phyloP scores from a whole-genome alignment of 2,329 filamentous ascomycete genomes.

The Alternaria burnsii region DNA sequence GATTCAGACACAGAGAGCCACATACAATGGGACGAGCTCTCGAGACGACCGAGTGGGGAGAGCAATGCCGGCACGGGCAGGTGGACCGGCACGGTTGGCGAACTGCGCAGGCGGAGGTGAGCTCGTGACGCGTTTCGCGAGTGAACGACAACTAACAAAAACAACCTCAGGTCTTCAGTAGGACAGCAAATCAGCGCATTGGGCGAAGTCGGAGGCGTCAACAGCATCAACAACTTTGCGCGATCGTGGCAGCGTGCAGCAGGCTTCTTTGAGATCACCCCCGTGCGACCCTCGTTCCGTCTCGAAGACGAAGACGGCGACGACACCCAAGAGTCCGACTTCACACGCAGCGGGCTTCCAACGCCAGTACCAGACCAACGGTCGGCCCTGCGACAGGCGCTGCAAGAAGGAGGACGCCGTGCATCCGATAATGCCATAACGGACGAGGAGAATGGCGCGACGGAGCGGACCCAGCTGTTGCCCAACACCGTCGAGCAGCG shows the following conservation, averaged over 20 bases:
- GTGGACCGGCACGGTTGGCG: constrained; percentile 30
- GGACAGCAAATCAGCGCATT: constrained; percentile 60
- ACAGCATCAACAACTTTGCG: constrained; percentile 93
- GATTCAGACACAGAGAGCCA: constrained; percentile 48
- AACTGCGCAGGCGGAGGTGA: constrained; percentile 51
- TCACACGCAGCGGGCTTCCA: constrained; percentile 41
- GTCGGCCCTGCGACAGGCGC: constrained; percentile 53
- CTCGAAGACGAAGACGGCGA: constrained; percentile 47
- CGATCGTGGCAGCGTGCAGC: constrained; percentile 92
- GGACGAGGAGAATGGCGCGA: constrained; percentile 45
- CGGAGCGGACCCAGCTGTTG: constrained; percentile 43
- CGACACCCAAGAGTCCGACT: constrained; percentile 42
- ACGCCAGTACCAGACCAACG: constrained; percentile 48
- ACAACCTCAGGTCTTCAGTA: constrained; percentile 54
- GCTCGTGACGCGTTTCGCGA: constrained; percentile 6
- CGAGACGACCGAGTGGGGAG: constrained; percentile 41
- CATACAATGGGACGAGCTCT: constrained; percentile 51
- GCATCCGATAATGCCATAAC: constrained; percentile 50
- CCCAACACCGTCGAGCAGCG: constrained; percentile 39
- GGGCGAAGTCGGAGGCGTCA: constrained; percentile 84
- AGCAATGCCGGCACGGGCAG: constrained; percentile 39
- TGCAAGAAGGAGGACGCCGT: constrained; percentile 49
- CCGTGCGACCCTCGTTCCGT: constrained; percentile 78
- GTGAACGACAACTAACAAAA: constrained; percentile 11
- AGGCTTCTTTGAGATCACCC: constrained; percentile 86